phyloP scores from a whole-genome alignment of 305 asterid species.

The Salvia sclarea region DNA sequence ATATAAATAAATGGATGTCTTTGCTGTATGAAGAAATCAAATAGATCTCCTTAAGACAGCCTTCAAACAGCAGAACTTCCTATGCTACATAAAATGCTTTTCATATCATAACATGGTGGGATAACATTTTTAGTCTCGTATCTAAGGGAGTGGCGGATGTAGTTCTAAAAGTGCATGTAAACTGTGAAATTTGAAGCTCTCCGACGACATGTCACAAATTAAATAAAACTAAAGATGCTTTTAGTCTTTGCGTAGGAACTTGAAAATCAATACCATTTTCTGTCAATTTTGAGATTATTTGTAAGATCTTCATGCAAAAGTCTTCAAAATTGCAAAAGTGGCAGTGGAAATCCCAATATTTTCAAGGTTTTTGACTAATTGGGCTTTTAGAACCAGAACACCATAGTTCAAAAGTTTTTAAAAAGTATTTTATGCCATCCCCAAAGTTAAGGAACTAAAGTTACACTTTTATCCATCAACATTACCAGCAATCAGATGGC shows the following conservation, averaged over 20 bases:
- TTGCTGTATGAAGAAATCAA: neutral
- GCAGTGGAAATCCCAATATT: neutral
- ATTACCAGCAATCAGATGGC: neutral
- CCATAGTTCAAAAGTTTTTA: neutral
- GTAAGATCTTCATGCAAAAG: neutral
- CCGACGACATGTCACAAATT: neutral
- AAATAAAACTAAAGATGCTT: neutral
- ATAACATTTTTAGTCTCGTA: neutral
- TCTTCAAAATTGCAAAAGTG: neutral
- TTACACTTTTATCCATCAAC: neutral
- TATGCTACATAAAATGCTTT: neutral
- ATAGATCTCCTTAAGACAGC: neutral
- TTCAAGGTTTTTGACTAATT: neutral
- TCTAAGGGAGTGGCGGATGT: neutral
- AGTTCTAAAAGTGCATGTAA: too few species aligned
- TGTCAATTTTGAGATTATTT: neutral
- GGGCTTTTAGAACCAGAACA: neutral
- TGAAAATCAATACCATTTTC: neutral
- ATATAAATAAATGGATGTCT: neutral
- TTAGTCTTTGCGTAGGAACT: neutral
- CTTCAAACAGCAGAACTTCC: neutral
- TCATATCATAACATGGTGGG: neutral
- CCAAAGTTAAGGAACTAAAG: neutral
- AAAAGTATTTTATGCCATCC: neutral
- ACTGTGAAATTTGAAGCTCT: neutral